phyloP scores from a whole-genome alignment of 1,139 yeast species.

The Debaryomyces robertsiae region DNA sequence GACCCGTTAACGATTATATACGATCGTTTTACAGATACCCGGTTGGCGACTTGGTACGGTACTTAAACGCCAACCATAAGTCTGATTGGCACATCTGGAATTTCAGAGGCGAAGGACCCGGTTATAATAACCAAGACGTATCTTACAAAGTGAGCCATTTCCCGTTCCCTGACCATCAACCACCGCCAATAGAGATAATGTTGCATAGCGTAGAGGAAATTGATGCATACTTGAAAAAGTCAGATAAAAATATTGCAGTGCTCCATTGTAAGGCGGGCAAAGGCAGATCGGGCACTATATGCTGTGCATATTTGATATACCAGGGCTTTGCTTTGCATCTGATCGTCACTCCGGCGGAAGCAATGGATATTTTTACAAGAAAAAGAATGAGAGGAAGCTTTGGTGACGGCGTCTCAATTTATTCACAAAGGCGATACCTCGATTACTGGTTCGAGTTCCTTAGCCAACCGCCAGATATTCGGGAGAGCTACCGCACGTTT shows the following conservation, averaged over 20 bases:
- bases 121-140: constrained; percentile 49
- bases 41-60: constrained; percentile 51
- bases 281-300: constrained; percentile 83
- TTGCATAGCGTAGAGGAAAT: constrained; percentile 49
- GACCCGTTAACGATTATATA: constrained; percentile 56
- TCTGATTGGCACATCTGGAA: constrained; percentile 73
- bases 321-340: constrained; percentile 18
- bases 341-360: constrained; percentile 39
- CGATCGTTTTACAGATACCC: constrained; percentile 58
- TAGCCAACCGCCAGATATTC: constrained; percentile 10
- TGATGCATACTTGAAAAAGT: constrained; percentile 35
- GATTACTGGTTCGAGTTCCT: constrained; percentile 54
- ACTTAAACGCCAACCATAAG: constrained; percentile 48
- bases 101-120: constrained; percentile 61
- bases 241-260: constrained; percentile 55
- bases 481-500: constrained; percentile 5
- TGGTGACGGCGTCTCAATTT: constrained; percentile 71
- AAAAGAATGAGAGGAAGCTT: constrained; percentile 60
- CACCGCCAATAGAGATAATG: constrained; percentile 64
- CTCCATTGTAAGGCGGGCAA: constrained; percentile 92
- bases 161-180: constrained; percentile 77
- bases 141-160: constrained; percentile 33
- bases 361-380: constrained; percentile 54
- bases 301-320: constrained; percentile 69
- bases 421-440: constrained; percentile 69